These are phyloP conservation scores for Arthroderma uncinatum DNA, from an alignment of 2,329 filamentous ascomycete genomes.

Conservation along the genomic window DNA sequence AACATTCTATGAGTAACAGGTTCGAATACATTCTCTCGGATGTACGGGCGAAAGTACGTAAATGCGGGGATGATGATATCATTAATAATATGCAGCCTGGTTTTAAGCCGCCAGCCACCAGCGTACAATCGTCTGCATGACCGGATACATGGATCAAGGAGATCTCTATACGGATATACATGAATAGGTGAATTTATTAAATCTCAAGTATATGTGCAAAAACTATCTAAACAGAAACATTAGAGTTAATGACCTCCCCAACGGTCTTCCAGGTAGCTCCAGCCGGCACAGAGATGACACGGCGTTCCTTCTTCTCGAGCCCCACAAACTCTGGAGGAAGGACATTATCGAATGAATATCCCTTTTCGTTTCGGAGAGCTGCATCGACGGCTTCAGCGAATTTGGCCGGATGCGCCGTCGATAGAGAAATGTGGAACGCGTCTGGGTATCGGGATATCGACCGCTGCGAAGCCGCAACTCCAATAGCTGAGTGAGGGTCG, in stretches of 20 bases:
- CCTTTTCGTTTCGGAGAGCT: slow-evolving; percentile 59
- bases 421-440: slow-evolving; percentile 65
- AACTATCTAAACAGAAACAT: slow-evolving; percentile 41
- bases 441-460: slow-evolving; percentile 48
- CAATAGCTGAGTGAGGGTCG: slow-evolving; percentile 87
- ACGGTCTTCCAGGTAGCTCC: slow-evolving; percentile 60
- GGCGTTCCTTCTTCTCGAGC: slow-evolving; percentile 61
- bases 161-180: no score
- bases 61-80: not conserved
- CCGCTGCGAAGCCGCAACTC: slow-evolving; percentile 62
- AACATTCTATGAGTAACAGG: not conserved
- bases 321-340: slow-evolving; percentile 73
- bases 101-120: no score
- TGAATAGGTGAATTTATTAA: no score
- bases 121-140: no score
- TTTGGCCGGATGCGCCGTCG: slow-evolving; percentile 92
- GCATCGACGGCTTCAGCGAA: slow-evolving; percentile 76
- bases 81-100: not conserved
- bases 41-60: not conserved
- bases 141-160: no score
- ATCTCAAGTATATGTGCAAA: not conserved
- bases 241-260: slow-evolving; percentile 59
- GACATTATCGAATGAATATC: slow-evolving; percentile 67
- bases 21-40: not conserved
- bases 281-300: slow-evolving; percentile 58